phyloP scores from a whole-genome alignment of 2,329 filamentous ascomycete genomes.

The Epichloe bromicola region DNA sequence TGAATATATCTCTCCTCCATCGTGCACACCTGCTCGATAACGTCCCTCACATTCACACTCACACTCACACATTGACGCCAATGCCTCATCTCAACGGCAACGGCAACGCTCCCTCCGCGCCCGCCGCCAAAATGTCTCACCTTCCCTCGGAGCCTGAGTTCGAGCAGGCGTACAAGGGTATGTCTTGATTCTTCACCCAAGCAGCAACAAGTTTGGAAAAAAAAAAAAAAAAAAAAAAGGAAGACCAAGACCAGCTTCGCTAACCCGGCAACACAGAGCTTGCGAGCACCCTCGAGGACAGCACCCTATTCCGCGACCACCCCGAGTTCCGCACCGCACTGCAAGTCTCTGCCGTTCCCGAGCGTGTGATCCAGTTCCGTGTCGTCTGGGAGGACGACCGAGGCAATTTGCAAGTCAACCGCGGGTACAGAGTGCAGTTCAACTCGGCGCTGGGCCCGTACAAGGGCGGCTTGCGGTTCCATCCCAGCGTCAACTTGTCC shows the following conservation, averaged over 20 bases:
- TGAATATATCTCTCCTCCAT: too few species aligned
- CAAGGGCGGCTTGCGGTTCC: slow-evolving; percentile 94
- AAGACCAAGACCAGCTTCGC: neutral
- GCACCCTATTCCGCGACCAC: slow-evolving; percentile 82
- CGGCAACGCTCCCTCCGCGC: neutral
- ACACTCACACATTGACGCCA: neutral
- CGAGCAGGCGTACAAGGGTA: slow-evolving; percentile 94
- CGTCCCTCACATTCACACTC: too few species aligned
- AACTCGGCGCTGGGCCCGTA: slow-evolving; percentile 95
- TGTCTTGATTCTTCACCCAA: neutral
- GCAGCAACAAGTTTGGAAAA: neutral
- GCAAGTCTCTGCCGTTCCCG: slow-evolving; percentile 75
- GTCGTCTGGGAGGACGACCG: slow-evolving; percentile 95
- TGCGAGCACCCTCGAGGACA: slow-evolving; percentile 85
- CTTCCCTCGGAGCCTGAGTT: slow-evolving; percentile 88
- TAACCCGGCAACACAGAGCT: slow-evolving; percentile 50
- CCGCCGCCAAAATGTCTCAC: slow-evolving; percentile 55
- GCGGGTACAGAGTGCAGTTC: slow-evolving; percentile 93
- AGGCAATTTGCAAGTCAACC: slow-evolving; percentile 79
- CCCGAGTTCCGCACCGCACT: slow-evolving; percentile 91
- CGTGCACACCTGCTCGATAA: too few species aligned
- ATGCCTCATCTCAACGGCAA: slow-evolving; percentile 5
- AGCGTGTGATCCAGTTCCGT: slow-evolving; percentile 94
- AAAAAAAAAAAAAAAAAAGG: neutral
- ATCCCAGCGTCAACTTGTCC: slow-evolving; percentile 72